A percentile compares a stretch with the other conserved stretches of the same genome.
These are phyloP conservation scores for Pythium grandisporangium DNA, from an alignment of 352 stramenopile genomes.

Conservation along the genomic window DNA sequence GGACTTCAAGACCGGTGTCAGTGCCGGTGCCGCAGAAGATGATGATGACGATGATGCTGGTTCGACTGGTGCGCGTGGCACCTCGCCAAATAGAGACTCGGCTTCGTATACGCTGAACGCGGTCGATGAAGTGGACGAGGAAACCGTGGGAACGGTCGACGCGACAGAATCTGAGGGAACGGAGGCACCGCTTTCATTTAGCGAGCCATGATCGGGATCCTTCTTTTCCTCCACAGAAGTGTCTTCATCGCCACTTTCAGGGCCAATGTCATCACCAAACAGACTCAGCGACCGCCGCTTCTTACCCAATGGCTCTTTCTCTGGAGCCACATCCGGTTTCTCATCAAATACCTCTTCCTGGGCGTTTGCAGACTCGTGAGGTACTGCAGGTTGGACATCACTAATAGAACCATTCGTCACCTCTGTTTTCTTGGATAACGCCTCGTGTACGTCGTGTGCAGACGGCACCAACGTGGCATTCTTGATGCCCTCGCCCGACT, in stretches of 20 bases:
- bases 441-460: no score
- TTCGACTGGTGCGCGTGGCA: slow-evolving; percentile 2
- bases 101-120: slow-evolving; percentile 15
- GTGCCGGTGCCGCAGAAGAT: background rate
- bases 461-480: no score
- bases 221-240: background rate
- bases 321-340: no score
- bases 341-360: no score
- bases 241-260: slow-evolving; percentile 8
- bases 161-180: background rate
- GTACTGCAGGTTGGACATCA: no score
- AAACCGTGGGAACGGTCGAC: background rate
- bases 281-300: slow-evolving; percentile 6
- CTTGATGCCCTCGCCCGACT: no score
- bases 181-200: background rate
- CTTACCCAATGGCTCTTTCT: no score
- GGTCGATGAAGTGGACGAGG: slow-evolving; percentile 9
- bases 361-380: no score
- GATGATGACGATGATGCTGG: background rate
- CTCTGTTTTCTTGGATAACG: no score
- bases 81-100: slow-evolving; percentile 46
- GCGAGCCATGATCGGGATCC: background rate
- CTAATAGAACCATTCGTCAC: no score
- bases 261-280: slow-evolving; percentile 14
- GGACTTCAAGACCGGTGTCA: background rate